Percentiles rank a stretch among this genome's conserved stretches.
Evolutionary conservation across 192 early-diverging fungal species (phyloP).

Genomic region (Irineochytrium annulatum): DNA sequence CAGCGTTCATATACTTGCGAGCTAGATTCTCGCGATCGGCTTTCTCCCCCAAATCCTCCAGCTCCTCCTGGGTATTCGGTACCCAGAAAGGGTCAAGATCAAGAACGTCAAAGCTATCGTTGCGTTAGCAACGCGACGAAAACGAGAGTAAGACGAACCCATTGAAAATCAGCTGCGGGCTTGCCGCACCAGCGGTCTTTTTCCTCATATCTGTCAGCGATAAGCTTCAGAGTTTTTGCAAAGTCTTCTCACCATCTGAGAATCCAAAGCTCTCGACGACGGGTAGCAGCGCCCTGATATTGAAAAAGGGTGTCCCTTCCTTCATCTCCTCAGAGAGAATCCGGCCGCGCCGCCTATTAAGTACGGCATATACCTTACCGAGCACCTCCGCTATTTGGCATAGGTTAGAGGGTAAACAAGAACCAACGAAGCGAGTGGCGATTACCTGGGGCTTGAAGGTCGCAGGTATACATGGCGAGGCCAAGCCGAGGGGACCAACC

Average conservation of each 20-base stretch:
- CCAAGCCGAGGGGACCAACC: slow-evolving; percentile 92
- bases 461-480: slow-evolving; percentile 95
- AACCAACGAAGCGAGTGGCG: not conserved
- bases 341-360: slow-evolving; percentile 83
- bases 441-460: slow-evolving; percentile 87
- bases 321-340: slow-evolving; percentile 94
- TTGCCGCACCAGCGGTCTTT: slow-evolving; percentile 90
- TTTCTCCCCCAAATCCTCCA: slow-evolving; percentile 97
- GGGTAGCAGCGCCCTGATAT: slow-evolving; percentile 79
- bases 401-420: slow-evolving; percentile 1
- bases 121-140: not conserved
- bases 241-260: slow-evolving; percentile 73
- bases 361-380: slow-evolving; percentile 93
- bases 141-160: slow-evolving; percentile 47
- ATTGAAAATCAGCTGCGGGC: slow-evolving; percentile 90
- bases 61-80: slow-evolving; percentile 92
- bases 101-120: slow-evolving; percentile 72
- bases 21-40: slow-evolving; percentile 94
- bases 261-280: slow-evolving; percentile 99
- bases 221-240: too few species aligned
- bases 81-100: slow-evolving; percentile 99
- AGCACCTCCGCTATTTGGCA: slow-evolving; percentile 68
- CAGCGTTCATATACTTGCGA: slow-evolving; percentile 93
- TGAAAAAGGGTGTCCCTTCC: slow-evolving; percentile 96
- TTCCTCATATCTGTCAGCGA: slow-evolving; percentile 81